A percentile compares a stretch with the other conserved stretches of the same genome.
Conservation (phyloP, 345 rosid genomes). For the Populus deltoides region DNA sequence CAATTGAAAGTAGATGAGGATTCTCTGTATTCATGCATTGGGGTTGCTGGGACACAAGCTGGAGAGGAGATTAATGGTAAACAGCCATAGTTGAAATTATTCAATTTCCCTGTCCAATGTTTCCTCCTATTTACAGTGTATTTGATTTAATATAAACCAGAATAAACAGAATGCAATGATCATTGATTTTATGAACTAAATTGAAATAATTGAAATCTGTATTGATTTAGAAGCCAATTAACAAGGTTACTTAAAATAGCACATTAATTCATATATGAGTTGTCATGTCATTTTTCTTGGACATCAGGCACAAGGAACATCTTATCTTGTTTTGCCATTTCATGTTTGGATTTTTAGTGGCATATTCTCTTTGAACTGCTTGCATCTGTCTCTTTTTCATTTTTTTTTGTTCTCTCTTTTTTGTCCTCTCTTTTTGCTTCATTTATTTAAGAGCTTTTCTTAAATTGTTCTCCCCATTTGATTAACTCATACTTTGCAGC, state of each 20-base stretch:
- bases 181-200: background rate
- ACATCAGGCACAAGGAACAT: background rate
- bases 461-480: background rate
- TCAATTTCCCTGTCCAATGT: background rate
- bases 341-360: background rate
- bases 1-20: slow-evolving; percentile 82
- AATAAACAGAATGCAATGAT: background rate
- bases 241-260: background rate
- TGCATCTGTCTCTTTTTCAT: too few species aligned
- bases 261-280: too few species aligned
- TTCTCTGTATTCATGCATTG: slow-evolving; percentile 85
- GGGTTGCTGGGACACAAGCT: slow-evolving; percentile 89
- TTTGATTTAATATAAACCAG: background rate
- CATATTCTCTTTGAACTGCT: background rate
- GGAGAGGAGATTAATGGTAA: slow-evolving; percentile 52
- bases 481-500: slow-evolving; percentile 33
- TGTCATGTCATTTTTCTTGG: background rate
- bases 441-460: background rate
- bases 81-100: background rate
- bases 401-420: too few species aligned
- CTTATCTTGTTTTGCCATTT: background rate
- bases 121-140: background rate
- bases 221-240: background rate
- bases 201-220: background rate
- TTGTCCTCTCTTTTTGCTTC: background rate